Percentiles rank a stretch among this genome's conserved stretches.
These are phyloP conservation scores for Panicum hallii DNA, from an alignment of 202 grass and related monocot genomes.

Conservation along the genomic window DNA sequence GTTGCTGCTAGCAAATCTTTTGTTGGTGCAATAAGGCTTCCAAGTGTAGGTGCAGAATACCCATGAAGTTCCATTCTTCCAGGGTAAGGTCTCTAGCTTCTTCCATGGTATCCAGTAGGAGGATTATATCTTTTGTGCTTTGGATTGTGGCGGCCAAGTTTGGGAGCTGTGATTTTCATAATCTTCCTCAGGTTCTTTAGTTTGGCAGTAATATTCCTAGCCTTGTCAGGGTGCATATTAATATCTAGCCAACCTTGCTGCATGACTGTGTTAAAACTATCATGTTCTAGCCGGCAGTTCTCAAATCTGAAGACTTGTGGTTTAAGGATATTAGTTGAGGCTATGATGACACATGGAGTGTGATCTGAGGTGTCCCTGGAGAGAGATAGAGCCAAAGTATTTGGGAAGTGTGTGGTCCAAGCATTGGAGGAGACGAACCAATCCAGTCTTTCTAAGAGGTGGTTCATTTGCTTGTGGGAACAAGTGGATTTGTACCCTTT, in stretches of 20 bases:
- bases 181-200: background rate
- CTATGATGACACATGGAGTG: background rate
- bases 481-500: too few relatives aligned
- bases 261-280: background rate
- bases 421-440: background rate
- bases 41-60: too few relatives aligned
- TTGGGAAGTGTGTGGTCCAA: background rate
- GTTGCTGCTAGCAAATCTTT: background rate
- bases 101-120: background rate
- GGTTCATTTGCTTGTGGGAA: too few relatives aligned
- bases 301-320: background rate
- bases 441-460: too few relatives aligned
- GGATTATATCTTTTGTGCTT: rapidly evolving
- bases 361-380: background rate
- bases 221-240: too few relatives aligned
- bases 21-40: background rate
- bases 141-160: background rate
- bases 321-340: rapidly evolving
- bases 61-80: background rate
- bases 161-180: rapidly evolving
- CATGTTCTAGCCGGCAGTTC: background rate
- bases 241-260: background rate
- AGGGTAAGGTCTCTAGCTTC: rapidly evolving
- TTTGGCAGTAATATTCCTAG: background rate
- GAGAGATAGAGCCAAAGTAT: rapidly evolving